Conservation (phyloP, 106 monocot genomes). For the Posidonia australis region DNA sequence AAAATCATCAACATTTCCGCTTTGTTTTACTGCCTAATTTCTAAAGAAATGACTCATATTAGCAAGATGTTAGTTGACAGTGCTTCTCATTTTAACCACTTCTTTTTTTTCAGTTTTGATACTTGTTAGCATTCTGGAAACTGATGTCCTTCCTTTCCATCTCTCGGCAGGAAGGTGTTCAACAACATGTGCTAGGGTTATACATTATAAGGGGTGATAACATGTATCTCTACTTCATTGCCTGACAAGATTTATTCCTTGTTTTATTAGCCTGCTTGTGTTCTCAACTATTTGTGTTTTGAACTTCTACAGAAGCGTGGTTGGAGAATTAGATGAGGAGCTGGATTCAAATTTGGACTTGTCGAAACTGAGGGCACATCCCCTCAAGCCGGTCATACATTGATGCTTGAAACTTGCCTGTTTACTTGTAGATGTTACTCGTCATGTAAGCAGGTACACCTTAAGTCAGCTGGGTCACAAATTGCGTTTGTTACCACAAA, state of each 20-base stretch:
- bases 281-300: background rate
- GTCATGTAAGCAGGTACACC: no score
- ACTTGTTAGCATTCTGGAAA: no score
- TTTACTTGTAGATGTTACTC: no score
- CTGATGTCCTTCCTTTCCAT: background rate
- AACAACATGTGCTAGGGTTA: slow-evolving; percentile 63
- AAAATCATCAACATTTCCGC: no score
- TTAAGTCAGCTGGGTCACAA: no score
- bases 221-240: slow-evolving; percentile 32
- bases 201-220: slow-evolving; percentile 90
- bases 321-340: slow-evolving; percentile 81
- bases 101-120: no score
- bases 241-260: background rate
- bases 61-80: no score
- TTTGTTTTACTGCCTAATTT: no score
- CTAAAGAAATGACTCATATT: no score
- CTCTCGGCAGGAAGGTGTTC: slow-evolving; percentile 68
- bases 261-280: background rate
- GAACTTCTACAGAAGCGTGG: slow-evolving; percentile 47
- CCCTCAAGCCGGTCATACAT: slow-evolving; percentile 78
- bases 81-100: no score
- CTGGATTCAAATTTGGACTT: slow-evolving; percentile 68
- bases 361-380: slow-evolving; percentile 68
- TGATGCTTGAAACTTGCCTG: slow-evolving; percentile 10
- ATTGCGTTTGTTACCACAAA: no score